Conservation (phyloP, 1,284 basidiomycete species). For the Leccinum glutinopallens region DNA sequence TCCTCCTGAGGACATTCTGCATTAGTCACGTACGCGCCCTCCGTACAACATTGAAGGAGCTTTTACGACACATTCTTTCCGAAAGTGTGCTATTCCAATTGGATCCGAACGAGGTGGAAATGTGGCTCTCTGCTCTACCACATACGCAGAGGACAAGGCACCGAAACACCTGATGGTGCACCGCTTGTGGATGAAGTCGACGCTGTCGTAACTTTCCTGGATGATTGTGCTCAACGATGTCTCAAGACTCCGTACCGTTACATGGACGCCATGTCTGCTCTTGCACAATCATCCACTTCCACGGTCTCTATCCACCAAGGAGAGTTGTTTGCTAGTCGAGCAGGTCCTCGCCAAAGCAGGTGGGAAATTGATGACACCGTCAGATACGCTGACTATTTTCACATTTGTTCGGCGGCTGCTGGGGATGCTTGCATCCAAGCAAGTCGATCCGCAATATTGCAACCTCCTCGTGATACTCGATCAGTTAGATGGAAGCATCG, state of each 20-base stretch:
- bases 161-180: slow-evolving; percentile 52
- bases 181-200: slow-evolving; percentile 60
- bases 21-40: slow-evolving; percentile 54
- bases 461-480: slow-evolving; percentile 40
- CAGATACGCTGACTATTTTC: slow-evolving; percentile 54
- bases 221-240: slow-evolving; percentile 86
- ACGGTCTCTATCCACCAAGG: slow-evolving; percentile 3
- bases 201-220: slow-evolving; percentile 73
- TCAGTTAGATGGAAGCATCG: slow-evolving; percentile 41
- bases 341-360: slow-evolving; percentile 67
- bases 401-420: slow-evolving; percentile 66
- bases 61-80: slow-evolving; percentile 66
- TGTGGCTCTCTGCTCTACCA: slow-evolving; percentile 71
- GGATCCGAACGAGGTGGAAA: slow-evolving; percentile 67
- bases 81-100: slow-evolving; percentile 83
- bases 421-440: slow-evolving; percentile 58
- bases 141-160: slow-evolving; percentile 37
- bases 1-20: slow-evolving; percentile 67
- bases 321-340: slow-evolving; percentile 59
- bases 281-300: slow-evolving; percentile 14
- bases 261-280: slow-evolving; percentile 60
- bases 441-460: slow-evolving; percentile 38
- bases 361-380: slow-evolving; percentile 53
- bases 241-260: slow-evolving; percentile 87
- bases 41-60: slow-evolving; percentile 52